Evolutionary conservation across 805 yeast species (phyloP), one percentile per base, ranked within the genome.

Genomic region (Lipomyces starkeyi): DNA sequence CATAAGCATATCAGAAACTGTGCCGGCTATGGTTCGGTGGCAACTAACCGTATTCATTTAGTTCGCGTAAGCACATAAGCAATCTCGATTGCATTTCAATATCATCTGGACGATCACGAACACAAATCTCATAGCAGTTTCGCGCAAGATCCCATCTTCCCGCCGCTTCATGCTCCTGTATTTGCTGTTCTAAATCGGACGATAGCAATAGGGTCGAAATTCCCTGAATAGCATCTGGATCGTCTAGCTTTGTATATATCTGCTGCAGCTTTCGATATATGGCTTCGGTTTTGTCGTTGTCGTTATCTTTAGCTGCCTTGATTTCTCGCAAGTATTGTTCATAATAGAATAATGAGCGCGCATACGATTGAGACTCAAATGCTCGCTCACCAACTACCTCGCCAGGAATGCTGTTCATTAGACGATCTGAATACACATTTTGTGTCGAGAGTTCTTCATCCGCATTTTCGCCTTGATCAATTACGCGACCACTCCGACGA

Each of bases 161-260:
- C 60, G 91, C 88, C 72, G 91, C 93, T 73, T 92, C 95, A 63
- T 94, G 87, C 66, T 91, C 91, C 6, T 88, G 82, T 32, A 93
- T 84, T 75, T 91, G 91, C 68, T 93, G 93, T n/a, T 86, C 84
- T 57, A 92, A 79, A 71, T 87, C 86, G 54, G 87, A 85, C 1
- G 79, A 73, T 0, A 97, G 87, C 73, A 91, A 89, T 68, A 84
- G 84, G 67, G 91, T 87, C 65, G 93, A 80, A 3, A 91, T 87
- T 27, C 99, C 99, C 75, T 91, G 93, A 40, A 95, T 82, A 0
- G 97, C 88, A 80, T 95, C 99, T 49, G 88, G 84, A 75, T 96
- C 99, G 73, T 92, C 94, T 60, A 95, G 86, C 66, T 87, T 89
- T 7, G 97, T 89, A 77, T 95, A 95, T 81, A 93, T 90, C 34